Evolutionary conservation across 75 land plant species (phyloP).

Genomic region (Adiantum capillusveneris): DNA sequence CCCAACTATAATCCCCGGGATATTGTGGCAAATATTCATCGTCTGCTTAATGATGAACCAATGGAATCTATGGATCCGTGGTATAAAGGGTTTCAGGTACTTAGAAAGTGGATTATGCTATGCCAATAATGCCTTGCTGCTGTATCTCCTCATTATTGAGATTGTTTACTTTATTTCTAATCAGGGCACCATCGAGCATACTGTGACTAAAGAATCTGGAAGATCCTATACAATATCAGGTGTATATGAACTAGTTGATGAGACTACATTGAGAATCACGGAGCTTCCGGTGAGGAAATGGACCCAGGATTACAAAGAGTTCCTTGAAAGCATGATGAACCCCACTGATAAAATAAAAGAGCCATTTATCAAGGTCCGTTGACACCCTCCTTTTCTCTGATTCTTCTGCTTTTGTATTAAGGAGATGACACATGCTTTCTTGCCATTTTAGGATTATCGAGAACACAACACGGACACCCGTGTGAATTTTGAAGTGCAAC

Average conservation of each 20-base stretch:
- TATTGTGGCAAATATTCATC: slow-evolving; percentile 69
- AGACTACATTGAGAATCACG: slow-evolving; percentile 63
- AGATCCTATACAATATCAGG: slow-evolving; percentile 69
- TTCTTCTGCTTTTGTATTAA: not conserved
- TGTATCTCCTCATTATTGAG: no score
- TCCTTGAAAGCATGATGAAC: slow-evolving; percentile 52
- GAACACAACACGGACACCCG: slow-evolving; percentile 49
- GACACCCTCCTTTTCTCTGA: not conserved
- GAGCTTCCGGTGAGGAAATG: slow-evolving; percentile 88
- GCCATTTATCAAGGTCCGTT: slow-evolving; percentile 71
- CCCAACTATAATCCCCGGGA: slow-evolving; percentile 97
- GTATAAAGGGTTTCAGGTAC: slow-evolving; percentile 91
- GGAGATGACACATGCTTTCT: not conserved
- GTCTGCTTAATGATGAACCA: slow-evolving; percentile 53
- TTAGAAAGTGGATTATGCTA: no score
- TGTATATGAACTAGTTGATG: slow-evolving; percentile 68
- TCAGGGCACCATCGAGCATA: slow-evolving; percentile 76
- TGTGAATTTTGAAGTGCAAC: slow-evolving; percentile 63
- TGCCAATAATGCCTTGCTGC: no score
- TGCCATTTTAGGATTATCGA: slow-evolving; percentile 50
- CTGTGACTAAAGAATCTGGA: slow-evolving; percentile 66
- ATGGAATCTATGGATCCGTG: slow-evolving; percentile 93
- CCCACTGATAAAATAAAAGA: slow-evolving; percentile 65
- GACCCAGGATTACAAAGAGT: slow-evolving; percentile 93
- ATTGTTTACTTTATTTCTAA: not conserved